phyloP scores from a whole-genome alignment of 768 basidiomycete species.

The Dioszegia crocea region DNA sequence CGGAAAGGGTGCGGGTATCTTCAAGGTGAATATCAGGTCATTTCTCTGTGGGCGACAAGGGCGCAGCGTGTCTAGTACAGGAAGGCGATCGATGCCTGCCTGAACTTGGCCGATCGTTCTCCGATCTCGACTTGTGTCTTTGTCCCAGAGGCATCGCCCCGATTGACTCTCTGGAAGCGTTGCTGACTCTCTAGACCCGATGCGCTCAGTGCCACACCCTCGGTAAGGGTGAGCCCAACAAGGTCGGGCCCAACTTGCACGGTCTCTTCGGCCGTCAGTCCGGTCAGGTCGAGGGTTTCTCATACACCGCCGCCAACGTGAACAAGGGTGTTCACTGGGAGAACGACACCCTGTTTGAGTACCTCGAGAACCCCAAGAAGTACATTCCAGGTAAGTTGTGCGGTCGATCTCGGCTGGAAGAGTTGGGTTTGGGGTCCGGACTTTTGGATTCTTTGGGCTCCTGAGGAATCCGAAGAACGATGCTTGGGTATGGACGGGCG shows the following conservation, averaged over 20 bases:
- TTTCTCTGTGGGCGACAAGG: no score
- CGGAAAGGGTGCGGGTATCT: constrained; percentile 83
- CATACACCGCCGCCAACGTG: constrained; percentile 90
- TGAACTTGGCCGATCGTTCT: neutral
- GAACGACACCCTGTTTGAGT: constrained; percentile 82
- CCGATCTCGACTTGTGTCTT: no score
- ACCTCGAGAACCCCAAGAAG: constrained; percentile 90
- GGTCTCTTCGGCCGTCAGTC: constrained; percentile 67
- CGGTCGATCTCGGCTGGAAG: no score
- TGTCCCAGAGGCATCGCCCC: no score
- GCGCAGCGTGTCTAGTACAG: no score
- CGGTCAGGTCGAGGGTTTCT: constrained; percentile 77
- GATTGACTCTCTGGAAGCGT: neutral
- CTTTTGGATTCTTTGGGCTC: no score
- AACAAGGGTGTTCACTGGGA: constrained; percentile 87
- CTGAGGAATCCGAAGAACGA: no score
- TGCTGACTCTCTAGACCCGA: constrained; percentile 49
- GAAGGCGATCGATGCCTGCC: no score
- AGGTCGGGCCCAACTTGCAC: constrained; percentile 89
- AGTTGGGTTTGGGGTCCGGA: no score
- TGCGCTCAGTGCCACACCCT: constrained; percentile 77
- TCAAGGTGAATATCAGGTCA: constrained; percentile 81
- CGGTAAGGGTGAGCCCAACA: constrained; percentile 50
- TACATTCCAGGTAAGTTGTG: constrained; percentile 47
- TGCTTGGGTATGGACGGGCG: no score